Base-by-base conservation (phyloP, 352 stramenopile genomes). In the Globisporangium nagaii region DNA sequence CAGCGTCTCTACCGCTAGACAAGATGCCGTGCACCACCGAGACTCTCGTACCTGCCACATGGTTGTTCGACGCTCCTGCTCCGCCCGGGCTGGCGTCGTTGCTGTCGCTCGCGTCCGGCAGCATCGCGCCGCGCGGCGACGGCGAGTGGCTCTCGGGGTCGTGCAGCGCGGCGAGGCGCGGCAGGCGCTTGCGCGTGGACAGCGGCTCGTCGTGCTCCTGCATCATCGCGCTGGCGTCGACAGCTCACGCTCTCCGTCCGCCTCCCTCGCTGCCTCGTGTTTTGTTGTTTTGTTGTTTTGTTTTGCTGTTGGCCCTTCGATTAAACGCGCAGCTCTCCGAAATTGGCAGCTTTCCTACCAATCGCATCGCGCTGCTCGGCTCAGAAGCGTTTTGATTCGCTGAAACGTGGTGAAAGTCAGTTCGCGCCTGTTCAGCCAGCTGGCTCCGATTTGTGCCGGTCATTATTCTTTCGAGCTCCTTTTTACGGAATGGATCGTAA, bases 111-210 rank as follows among this genome's bases (percentile, higher is more conserved):
- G 41, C 25, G n/a, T 31, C 46, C 40, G 28, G 22, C 24, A 32
- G 12, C 12, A 37, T 37, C 17, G 52, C 11, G 13, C 30, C 22
- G 28, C 37, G 27, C 11, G 49, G 25, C 27, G 36, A 47, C 19
- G 36, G 27, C 25, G 41, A 34, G 30, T 39, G 34, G 25, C 1
- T 27, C 17, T 50, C 43, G 17, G 43, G 0, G 22, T 45, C 27
- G 43, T 63, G 48, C n/a, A n/a, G n/a, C n/a, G n/a, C n/a, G 12
- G 11, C 13, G 8, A 71, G 54, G 17, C 59, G 54, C 17, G 63
- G 63, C 20, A 71, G 51, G 19, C 63, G 59, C 54, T 68, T 71
- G 45, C 54, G 63, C 22, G 60, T 24, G 11, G 40, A 49, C 3
- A 55, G 31, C 12, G 35, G 53, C 25, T 56, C 53, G 25, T 71